phyloP scores from a whole-genome alignment of 2,329 filamentous ascomycete genomes.

The Fusarium tjaetaba region DNA sequence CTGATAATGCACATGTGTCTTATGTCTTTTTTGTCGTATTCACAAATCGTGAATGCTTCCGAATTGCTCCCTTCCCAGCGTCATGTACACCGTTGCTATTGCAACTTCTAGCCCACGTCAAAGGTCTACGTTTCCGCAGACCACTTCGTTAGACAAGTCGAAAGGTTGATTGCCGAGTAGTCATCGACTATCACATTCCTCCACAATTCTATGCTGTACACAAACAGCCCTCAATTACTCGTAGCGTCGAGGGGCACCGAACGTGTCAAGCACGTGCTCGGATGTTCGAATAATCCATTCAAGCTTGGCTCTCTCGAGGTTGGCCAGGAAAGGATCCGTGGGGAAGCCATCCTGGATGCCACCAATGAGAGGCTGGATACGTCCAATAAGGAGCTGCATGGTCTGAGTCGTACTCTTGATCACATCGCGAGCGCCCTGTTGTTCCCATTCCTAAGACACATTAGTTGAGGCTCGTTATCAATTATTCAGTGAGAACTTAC shows the following conservation, averaged over 20 bases:
- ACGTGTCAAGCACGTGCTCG: constrained; percentile 49
- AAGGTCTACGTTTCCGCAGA: constrained; percentile 19
- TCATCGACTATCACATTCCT: neutral
- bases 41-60: constrained; percentile 12
- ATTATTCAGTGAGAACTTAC: constrained; percentile 53
- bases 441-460: constrained; percentile 50
- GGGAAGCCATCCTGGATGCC: constrained; percentile 51
- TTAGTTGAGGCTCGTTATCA: constrained; percentile 21
- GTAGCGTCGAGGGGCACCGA: constrained; percentile 44
- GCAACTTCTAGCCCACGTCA: constrained; percentile 31
- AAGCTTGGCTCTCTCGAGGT: constrained; percentile 51
- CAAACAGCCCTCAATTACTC: constrained; percentile 37
- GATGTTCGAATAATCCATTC: constrained; percentile 53
- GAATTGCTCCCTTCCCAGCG: constrained; percentile 36
- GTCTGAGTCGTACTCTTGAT: constrained; percentile 53
- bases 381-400: constrained; percentile 51
- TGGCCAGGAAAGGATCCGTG: constrained; percentile 53
- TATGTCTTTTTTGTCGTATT: constrained; percentile 14
- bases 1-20: constrained; percentile 38
- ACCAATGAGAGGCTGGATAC: constrained; percentile 49
- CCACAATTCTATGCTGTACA: constrained; percentile 15
- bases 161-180: constrained; percentile 8
- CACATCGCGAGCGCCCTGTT: constrained; percentile 50
- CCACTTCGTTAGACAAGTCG: constrained; percentile 17
- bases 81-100: constrained; percentile 44